phyloP scores from a whole-genome alignment of 257 asterid species.

The Mentha longifolia region DNA sequence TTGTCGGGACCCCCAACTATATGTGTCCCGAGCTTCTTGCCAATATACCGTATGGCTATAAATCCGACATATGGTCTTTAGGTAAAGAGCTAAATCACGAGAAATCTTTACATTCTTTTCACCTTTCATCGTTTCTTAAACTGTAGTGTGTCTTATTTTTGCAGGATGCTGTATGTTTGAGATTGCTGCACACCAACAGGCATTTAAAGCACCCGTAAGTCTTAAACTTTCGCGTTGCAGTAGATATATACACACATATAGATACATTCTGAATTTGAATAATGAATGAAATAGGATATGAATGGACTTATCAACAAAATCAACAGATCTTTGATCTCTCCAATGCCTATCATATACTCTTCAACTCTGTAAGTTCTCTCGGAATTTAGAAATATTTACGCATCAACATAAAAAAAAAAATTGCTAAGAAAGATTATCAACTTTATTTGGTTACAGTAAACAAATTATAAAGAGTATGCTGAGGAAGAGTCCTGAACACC shows the following conservation, averaged over 20 bases:
- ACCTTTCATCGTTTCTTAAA: constrained; percentile 4
- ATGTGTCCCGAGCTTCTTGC: constrained; percentile 96
- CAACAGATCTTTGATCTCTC: constrained; percentile 61
- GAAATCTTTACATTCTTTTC: not conserved
- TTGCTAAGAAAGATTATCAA: not conserved
- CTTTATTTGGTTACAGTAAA: constrained; percentile 59
- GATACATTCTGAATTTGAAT: not conserved
- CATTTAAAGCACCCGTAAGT: constrained; percentile 91
- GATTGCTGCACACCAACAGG: constrained; percentile 93
- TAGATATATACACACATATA: not conserved
- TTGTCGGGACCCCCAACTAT: constrained; percentile 77
- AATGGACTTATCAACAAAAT: constrained; percentile 91
- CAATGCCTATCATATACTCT: constrained; percentile 81
- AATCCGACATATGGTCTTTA: constrained; percentile 97
- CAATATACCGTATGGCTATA: constrained; percentile 82
- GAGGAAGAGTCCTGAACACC: constrained; percentile 86
- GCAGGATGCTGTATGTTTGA: constrained; percentile 94
- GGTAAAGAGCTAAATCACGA: constrained; percentile 51
- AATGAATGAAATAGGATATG: constrained; percentile 67
- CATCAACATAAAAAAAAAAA: not conserved
- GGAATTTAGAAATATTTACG: not conserved
- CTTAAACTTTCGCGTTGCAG: constrained; percentile 2
- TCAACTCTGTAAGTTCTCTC: constrained; percentile 72
- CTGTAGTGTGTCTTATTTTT: constrained; percentile 24
- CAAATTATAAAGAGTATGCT: constrained; percentile 95